Conservation (phyloP, 2,329 filamentous ascomycete genomes). For the Myotisia sp. region DNA sequence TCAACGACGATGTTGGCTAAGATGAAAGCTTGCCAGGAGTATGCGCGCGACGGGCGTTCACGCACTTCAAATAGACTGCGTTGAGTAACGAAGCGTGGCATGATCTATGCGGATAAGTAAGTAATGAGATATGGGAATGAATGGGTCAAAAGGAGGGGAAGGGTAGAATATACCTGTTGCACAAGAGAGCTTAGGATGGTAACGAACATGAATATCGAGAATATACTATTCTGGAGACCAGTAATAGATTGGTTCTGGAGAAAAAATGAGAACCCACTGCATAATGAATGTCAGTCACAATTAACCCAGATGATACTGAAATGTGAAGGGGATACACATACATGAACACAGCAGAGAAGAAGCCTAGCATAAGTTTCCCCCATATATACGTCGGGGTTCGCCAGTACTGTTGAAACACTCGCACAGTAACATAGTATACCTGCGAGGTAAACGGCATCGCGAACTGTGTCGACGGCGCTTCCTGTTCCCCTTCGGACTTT, state of each 20-base stretch:
- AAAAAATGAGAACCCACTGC: conserved; percentile 70
- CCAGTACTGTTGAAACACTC: conserved; percentile 84
- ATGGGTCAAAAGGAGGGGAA: conserved; percentile 38
- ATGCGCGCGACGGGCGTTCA: conserved; percentile 70
- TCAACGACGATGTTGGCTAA: conserved; percentile 71
- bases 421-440: conserved; percentile 49
- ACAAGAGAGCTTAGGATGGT: conserved; percentile 41
- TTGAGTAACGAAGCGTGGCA: conserved; percentile 76
- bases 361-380: conserved; percentile 57
- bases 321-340: conserved; percentile 5
- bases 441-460: conserved; percentile 58
- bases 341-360: conserved; percentile 53
- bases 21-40: conserved; percentile 77
- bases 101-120: conserved; percentile 25
- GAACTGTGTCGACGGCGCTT: conserved; percentile 47
- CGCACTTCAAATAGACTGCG: conserved; percentile 71
- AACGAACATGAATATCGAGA: conserved; percentile 66
- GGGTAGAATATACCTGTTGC: conserved; percentile 40
- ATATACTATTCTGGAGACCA: conserved; percentile 75
- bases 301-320: conserved; percentile 12
- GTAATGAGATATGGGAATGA: background rate
- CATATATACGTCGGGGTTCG: conserved; percentile 74
- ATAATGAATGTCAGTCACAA: conserved; percentile 33
- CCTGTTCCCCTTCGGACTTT: conserved; percentile 18
- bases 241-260: conserved; percentile 56